Base-by-base conservation (phyloP, 192 early-diverging fungal species). In the Ambispora gerdemannii region DNA sequence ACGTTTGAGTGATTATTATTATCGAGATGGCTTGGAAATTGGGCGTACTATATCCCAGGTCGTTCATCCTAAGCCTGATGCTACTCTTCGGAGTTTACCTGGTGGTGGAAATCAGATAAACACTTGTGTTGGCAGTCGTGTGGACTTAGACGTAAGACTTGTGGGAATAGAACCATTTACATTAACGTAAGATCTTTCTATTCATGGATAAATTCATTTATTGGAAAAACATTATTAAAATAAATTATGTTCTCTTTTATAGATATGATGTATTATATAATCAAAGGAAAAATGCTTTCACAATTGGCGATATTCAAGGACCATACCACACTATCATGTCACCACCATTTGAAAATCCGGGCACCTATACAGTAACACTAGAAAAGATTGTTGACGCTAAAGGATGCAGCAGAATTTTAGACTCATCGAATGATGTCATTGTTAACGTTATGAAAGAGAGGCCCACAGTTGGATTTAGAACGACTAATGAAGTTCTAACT, bases 51-150 rank as follows among this genome's bases (percentile, higher is more conserved):
- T 80, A 6, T 43, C 76, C 3, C 81, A 82, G 52, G 49, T 67
- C 4, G 81, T 82, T 38, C 78, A 78, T 52, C 81, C 81, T 11
- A 78, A 82, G 67, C 81, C 81, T 20, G 38, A 73, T 43, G 81
- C 81, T 24, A 47, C 51, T 34, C 79, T 82, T 38, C 47, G 31
- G 49, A 31, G 19, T 19, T 8, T n/a, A 22, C 32, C 32, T 10
- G 27, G 35, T 70, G n/a, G n/a, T n/a, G n/a, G n/a, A n/a, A 33
- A 43, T 15, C 19, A 15, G 17, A 32, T 69, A 27, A 74, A 74
- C 27, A 77, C 74, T 17, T 82, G 81, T 70, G 38, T 82, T 56
- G 78, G 78, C 27, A 74, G 77, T 64, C 17, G 51, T 15, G 36
- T 77, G 3, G 64, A 71, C 11, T 52, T 82, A 19, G 68, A 75